A percentile compares a stretch with the other conserved stretches of the same genome.
Conservation (phyloP, 805 yeast genomes). For the Cyberlindnera galapagoensis region DNA sequence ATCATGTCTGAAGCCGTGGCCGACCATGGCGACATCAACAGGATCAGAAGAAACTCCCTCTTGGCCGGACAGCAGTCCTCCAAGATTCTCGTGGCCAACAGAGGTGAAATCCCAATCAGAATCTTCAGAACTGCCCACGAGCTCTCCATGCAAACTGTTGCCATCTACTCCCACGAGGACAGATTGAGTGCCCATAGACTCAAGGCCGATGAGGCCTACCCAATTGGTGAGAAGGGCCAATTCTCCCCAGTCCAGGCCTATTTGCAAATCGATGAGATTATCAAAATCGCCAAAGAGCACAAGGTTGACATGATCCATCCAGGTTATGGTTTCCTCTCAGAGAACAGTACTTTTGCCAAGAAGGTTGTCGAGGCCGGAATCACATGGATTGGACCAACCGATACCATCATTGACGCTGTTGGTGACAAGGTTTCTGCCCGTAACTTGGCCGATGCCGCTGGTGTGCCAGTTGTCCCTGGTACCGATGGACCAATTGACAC, state of each 20-base stretch:
- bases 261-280: constrained; percentile 90
- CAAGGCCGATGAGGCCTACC: constrained; percentile 92
- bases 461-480: constrained; percentile 95
- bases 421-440: constrained; percentile 98
- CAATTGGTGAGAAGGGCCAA: constrained; percentile 83
- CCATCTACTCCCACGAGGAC: constrained; percentile 95
- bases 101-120: constrained; percentile 82
- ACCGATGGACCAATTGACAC: constrained; percentile 93
- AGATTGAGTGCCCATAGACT: constrained; percentile 89
- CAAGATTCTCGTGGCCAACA: constrained; percentile 73
- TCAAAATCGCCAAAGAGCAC: constrained; percentile 73
- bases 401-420: constrained; percentile 81
- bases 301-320: constrained; percentile 86
- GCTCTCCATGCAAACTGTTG: constrained; percentile 93
- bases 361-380: constrained; percentile 88
- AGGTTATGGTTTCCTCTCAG: constrained; percentile 86
- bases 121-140: constrained; percentile 98
- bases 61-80: constrained; percentile 32
- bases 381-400: constrained; percentile 94
- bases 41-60: constrained; percentile 34
- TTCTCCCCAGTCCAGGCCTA: constrained; percentile 95
- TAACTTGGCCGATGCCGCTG: constrained; percentile 68
- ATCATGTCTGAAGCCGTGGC: constrained; percentile 8
- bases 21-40: constrained; percentile 24
- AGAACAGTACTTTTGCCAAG: constrained; percentile 88